These are phyloP conservation scores for Eutypella sp. DNA, from an alignment of 2,329 filamentous ascomycete species.

Conservation along the genomic window DNA sequence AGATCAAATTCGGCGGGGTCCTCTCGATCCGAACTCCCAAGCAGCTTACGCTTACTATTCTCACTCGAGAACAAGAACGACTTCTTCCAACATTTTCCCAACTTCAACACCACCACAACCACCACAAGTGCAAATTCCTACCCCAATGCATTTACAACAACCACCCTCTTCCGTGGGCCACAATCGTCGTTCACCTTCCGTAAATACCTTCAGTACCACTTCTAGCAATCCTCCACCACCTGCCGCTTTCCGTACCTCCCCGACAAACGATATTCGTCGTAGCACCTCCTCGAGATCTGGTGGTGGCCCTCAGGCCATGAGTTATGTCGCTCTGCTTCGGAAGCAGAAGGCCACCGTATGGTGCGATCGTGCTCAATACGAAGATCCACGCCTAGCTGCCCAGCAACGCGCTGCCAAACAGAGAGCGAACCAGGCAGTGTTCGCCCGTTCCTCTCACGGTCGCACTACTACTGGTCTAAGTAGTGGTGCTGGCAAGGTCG, in stretches of 20 bases:
- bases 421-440: conserved; percentile 78
- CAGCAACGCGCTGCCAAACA: conserved; percentile 84
- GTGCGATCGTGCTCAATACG: conserved; percentile 90
- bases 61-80: conserved; percentile 52
- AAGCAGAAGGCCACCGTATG: conserved; percentile 98
- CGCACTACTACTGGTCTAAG: conserved; percentile 61
- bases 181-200: conserved; percentile 55
- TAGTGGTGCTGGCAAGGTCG: conserved; percentile 58
- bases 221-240: conserved; percentile 61
- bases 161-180: conserved; percentile 29
- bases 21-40: conserved; percentile 23
- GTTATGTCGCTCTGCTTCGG: conserved; percentile 92
- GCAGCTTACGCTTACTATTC: conserved; percentile 34
- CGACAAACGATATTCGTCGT: conserved; percentile 58
- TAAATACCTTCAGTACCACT: conserved; percentile 65
- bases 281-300: conserved; percentile 78
- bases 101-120: conserved; percentile 4
- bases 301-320: conserved; percentile 51
- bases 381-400: conserved; percentile 78
- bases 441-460: conserved; percentile 50
- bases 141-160: conserved; percentile 31
- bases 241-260: conserved; percentile 52
- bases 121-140: conserved; percentile 8
- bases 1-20: conserved; percentile 23
- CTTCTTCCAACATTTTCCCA: conserved; percentile 49